Evolutionary conservation across 140 eudicot genomes (phyloP), one percentile per base, ranked within the genome.

Genomic region (Senecio squalidus): DNA sequence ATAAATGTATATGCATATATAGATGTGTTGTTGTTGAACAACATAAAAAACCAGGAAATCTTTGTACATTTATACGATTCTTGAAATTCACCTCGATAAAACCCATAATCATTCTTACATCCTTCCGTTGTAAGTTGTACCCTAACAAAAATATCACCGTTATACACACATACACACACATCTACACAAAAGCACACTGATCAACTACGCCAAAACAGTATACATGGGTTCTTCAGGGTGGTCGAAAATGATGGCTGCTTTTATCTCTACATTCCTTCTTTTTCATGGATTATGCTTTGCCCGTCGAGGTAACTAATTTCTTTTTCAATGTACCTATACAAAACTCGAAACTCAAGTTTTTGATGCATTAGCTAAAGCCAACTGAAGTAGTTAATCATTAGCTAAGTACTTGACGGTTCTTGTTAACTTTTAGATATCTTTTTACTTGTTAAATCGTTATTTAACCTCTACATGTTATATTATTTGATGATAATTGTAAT

Each of bases 261-360:
- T 64, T 40, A 34, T 78, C 52, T 38, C 61, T 60, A 30, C 56
- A 26, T 34, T 81, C 39, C 58, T 81, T 70, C 62, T 69, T 57
- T 71, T 75, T 55, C 81, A 45, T 62, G 77, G 75, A 26, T 39
- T 46, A 49, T 84, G 72, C 40, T 75, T 62, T 46, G 77, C 81
- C 20, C 73, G 67, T 41, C 67, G 44, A 69, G 94, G 89, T 77
- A 67, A 24, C 5, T 33, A 17, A 15, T 39, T 31, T 49, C 9
- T 25, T 11, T 56, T 56, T 10, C 10, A 1, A 33, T 6, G 39
- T n/a, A n/a, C n/a, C n/a, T n/a, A 33, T 33, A 6, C 8, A 20
- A 53, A 53, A 14, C 39, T n/a, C 17, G 39, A 33, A 6, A 33
- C 39, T 33, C n/a, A n/a, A n/a, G n/a, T n/a, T n/a, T n/a, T n/a